These are phyloP conservation scores for Chlamydomonas sphaeroides DNA, from an alignment of 139 green algal genomes.

Conservation along the genomic window DNA sequence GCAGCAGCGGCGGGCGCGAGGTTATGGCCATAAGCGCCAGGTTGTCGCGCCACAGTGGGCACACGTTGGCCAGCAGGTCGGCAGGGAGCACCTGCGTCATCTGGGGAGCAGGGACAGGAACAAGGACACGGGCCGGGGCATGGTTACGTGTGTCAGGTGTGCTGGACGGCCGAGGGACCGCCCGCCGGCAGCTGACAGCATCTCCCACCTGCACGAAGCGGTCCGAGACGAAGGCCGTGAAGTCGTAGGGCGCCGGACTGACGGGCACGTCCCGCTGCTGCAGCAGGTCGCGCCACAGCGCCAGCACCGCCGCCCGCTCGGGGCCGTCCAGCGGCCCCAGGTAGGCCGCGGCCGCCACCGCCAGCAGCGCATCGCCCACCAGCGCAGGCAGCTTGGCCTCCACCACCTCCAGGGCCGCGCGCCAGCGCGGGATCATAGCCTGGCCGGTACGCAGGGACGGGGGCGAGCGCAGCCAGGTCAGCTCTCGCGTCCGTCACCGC, in stretches of 20 bases:
- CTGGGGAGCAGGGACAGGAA: neutral
- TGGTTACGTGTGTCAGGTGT: too few species aligned
- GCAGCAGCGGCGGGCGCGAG: constrained; percentile 36
- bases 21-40: constrained; percentile 29
- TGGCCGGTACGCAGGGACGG: too few species aligned
- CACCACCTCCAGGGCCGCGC: neutral
- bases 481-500: too few species aligned
- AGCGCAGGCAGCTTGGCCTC: constrained; percentile 36
- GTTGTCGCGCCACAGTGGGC: constrained; percentile 39
- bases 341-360: constrained; percentile 35
- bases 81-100: constrained; percentile 14
- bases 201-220: constrained; percentile 22
- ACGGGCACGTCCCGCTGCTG: constrained; percentile 24
- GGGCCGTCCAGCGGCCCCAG: constrained; percentile 38
- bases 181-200: neutral
- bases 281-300: constrained; percentile 40
- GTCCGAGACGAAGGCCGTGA: constrained; percentile 10
- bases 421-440: constrained; percentile 21
- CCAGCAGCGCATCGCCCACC: constrained; percentile 46
- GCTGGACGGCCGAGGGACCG: too few species aligned
- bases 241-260: constrained; percentile 31
- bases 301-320: constrained; percentile 41
- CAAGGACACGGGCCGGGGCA: too few species aligned
- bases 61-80: constrained; percentile 28
- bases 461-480: too few species aligned